Conservation (phyloP, 768 basidiomycete genomes). For the Gymnopilus dilepis region DNA sequence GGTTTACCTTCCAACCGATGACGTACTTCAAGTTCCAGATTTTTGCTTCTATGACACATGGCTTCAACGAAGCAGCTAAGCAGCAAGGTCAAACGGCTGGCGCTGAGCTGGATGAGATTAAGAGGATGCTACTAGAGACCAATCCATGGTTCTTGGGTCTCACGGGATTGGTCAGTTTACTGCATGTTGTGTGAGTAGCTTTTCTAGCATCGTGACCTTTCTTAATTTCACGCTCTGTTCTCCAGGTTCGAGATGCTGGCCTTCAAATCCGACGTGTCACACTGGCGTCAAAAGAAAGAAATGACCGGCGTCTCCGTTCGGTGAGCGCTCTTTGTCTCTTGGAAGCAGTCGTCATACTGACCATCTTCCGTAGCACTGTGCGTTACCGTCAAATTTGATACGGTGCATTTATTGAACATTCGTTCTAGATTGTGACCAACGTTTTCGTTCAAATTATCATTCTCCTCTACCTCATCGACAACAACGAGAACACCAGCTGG, state of each 20-base stretch:
- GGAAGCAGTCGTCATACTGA: background rate
- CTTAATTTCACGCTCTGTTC: background rate
- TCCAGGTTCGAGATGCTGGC: slow-evolving; percentile 92
- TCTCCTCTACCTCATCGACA: slow-evolving; percentile 92
- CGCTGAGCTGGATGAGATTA: slow-evolving; percentile 92
- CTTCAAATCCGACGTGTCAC: slow-evolving; percentile 93
- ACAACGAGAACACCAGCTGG: slow-evolving; percentile 94
- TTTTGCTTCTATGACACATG: slow-evolving; percentile 81
- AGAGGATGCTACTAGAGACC: slow-evolving; percentile 90
- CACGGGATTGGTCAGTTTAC: slow-evolving; percentile 82
- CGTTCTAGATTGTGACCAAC: slow-evolving; percentile 76
- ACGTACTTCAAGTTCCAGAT: slow-evolving; percentile 88
- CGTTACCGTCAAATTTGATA: slow-evolving; percentile 6
- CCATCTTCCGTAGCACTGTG: slow-evolving; percentile 16
- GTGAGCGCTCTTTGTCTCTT: slow-evolving; percentile 43
- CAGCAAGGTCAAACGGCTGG: slow-evolving; percentile 64
- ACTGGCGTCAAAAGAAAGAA: slow-evolving; percentile 95
- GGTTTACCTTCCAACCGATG: slow-evolving; percentile 85
- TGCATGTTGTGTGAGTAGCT: slow-evolving; percentile 81
- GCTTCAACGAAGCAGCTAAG: slow-evolving; percentile 87
- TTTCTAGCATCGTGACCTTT: slow-evolving; percentile 4
- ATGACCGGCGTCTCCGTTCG: slow-evolving; percentile 94
- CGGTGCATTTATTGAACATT: background rate
- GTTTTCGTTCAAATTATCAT: slow-evolving; percentile 92
- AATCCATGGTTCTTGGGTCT: slow-evolving; percentile 88